phyloP scores from a whole-genome alignment of 116 monocot genomes.

The Zostera marina region DNA sequence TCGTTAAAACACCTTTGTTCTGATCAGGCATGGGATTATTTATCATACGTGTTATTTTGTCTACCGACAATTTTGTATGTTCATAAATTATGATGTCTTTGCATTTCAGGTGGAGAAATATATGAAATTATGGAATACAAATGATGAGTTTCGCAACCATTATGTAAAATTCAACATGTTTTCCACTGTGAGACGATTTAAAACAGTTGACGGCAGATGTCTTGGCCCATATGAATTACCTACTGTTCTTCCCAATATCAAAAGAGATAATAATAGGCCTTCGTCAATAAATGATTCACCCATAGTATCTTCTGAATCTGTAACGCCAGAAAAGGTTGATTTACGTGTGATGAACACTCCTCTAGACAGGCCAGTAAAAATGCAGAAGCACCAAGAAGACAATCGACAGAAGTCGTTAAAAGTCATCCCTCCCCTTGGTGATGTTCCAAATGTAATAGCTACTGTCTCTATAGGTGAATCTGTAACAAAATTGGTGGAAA shows the following conservation, averaged over 20 bases:
- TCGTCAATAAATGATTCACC: not conserved
- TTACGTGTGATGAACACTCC: not conserved
- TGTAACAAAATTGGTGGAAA: constrained; percentile 6
- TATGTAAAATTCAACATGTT: constrained; percentile 52
- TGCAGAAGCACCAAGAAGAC: constrained; percentile 3
- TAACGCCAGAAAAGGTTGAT: constrained; percentile 1
- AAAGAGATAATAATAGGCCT: constrained; percentile 8
- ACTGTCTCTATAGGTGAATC: not conserved
- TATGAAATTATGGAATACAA: constrained; percentile 79
- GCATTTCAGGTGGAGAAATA: constrained; percentile 50
- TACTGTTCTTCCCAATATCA: constrained; percentile 6
- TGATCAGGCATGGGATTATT: constrained; percentile 24
- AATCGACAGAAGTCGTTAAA: constrained; percentile 18
- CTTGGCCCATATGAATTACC: constrained; percentile 52
- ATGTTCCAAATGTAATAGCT: not conserved
- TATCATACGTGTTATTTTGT: not conserved
- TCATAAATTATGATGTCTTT: not conserved
- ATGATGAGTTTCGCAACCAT: constrained; percentile 48
- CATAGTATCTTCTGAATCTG: constrained; percentile 6
- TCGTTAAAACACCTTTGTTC: constrained; percentile 29
- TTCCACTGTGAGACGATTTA: constrained; percentile 50
- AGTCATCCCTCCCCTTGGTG: constrained; percentile 1
- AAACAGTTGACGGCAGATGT: constrained; percentile 53
- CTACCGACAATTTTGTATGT: not conserved
- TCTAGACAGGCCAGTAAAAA: too few species aligned